A percentile compares a stretch with the other conserved stretches of the same genome.
Evolutionary conservation across 2,329 filamentous ascomycete species (phyloP).

Genomic region (Pseudogymnoascus sp.): DNA sequence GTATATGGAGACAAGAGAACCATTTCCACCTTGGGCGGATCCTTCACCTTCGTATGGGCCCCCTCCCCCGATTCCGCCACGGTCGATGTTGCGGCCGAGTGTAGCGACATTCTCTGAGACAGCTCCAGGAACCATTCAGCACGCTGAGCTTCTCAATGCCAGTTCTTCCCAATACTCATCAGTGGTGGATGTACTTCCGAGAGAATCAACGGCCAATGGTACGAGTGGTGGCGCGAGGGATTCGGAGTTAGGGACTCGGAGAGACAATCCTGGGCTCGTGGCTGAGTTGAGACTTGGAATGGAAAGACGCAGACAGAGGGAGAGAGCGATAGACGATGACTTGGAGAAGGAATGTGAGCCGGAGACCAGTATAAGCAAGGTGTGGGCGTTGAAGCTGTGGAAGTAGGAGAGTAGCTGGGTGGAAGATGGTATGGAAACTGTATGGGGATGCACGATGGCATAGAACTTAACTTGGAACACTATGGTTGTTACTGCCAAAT

Average conservation of each 20-base stretch:
- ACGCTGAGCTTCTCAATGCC: not conserved
- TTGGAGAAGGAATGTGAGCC: not conserved
- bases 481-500: not conserved
- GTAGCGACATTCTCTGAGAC: not conserved
- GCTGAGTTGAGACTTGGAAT: not conserved
- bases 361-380: not conserved
- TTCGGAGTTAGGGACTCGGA: not conserved
- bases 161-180: not conserved
- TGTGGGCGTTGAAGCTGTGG: not conserved
- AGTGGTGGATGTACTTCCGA: not conserved
- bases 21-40: not conserved
- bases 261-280: not conserved
- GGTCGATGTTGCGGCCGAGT: not conserved
- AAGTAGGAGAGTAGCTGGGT: not conserved
- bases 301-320: not conserved
- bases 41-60: not conserved
- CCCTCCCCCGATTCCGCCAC: not conserved
- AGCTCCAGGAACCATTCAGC: not conserved
- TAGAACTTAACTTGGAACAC: not conserved
- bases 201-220: not conserved
- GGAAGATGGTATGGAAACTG: not conserved
- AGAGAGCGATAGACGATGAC: not conserved
- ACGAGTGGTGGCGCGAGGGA: not conserved
- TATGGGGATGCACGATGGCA: not conserved
- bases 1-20: not conserved